Evolutionary conservation across 495 filamentous ascomycete genomes (phyloP).

Genomic region (Aspergillus heteromorphus): DNA sequence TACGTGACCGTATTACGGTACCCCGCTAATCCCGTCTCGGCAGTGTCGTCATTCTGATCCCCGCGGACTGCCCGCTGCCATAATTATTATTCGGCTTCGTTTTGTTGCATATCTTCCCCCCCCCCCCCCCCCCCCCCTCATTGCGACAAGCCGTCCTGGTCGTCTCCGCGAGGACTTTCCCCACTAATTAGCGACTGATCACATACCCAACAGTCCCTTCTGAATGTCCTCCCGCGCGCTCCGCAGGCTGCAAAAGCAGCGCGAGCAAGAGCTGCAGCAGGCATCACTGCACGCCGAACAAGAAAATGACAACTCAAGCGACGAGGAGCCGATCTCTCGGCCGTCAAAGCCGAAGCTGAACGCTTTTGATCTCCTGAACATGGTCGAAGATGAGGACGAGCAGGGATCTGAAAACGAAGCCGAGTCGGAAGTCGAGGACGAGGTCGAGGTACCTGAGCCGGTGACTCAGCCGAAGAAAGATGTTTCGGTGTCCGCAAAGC

Average conservation of each 20-base stretch:
- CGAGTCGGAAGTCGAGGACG: conserved; percentile 30
- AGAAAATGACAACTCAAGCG: conserved; percentile 47
- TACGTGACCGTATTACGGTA: neutral
- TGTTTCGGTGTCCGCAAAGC: conserved; percentile 13
- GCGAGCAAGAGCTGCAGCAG: conserved; percentile 58
- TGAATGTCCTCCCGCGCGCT: conserved; percentile 77
- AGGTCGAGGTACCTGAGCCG: conserved; percentile 27
- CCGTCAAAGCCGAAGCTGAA: conserved; percentile 41
- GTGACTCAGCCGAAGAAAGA: conserved; percentile 13
- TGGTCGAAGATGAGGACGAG: conserved; percentile 58
- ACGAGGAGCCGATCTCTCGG: conserved; percentile 35
- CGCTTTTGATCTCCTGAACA: conserved; percentile 47
- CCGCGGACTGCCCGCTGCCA: conserved; percentile 16
- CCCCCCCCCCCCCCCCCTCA: neutral
- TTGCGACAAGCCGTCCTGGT: conserved; percentile 1
- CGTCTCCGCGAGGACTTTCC: neutral
- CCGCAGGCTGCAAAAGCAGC: conserved; percentile 65
- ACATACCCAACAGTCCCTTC: neutral
- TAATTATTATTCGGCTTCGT: neutral
- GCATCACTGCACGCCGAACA: conserved; percentile 22
- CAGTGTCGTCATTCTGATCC: conserved; percentile 36
- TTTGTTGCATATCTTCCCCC: neutral
- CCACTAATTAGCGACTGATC: neutral
- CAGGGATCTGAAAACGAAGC: conserved; percentile 30
- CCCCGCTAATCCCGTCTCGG: conserved; percentile 25